Evolutionary conservation across 164 flowering plant genomes (phyloP), one percentile per base, ranked within the genome.

Genomic region (Liriodendron chinense): DNA sequence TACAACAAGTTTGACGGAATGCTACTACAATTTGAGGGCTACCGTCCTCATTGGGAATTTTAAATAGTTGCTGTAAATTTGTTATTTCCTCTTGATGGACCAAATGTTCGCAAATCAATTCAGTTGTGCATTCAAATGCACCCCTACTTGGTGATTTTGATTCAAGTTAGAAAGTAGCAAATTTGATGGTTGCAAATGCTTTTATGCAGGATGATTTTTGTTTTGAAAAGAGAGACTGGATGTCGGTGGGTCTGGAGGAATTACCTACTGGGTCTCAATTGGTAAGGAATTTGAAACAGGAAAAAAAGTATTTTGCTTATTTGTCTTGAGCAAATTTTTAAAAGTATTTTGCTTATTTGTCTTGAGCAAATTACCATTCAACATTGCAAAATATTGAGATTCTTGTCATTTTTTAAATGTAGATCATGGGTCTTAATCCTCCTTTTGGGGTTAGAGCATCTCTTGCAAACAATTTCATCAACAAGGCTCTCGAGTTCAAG

Each of bases 401-500:
- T 5, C 16, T 34, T 64, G 16, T 23, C 50, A 9, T 13, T 68
- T 65, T 8, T 21, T 12, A n/a, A n/a, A 13, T 1, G 20, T 79
- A 96, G 98, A 84, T 96, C 68, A 91, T 96, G 90, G 98, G 95
- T 14, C 84, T 96, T 57, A 94, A 90, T 84, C 97, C 98, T 69
- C 99, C 98, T 25, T 94, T 96, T 82, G 99, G 98, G 66, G 83
- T 86, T 7, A 86, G 87, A 70, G 89, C 91, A 24, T 53, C 83
- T 50, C 84, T 89, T 67, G 99, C 97, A 14, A 91, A 94, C 84
- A 78, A 83, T 82, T 94, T 90, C 77, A 86, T 96, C 34, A 73
- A 89, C 47, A 89, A 91, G 84, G 99, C 97, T 76, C 97, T 94
- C 23, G 84, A 89, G 82, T 96, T 96, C 82, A 85, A 86, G 53